Evolutionary conservation across 2,329 filamentous ascomycete genomes (phyloP).

Genomic region (Penicillium sp.): DNA sequence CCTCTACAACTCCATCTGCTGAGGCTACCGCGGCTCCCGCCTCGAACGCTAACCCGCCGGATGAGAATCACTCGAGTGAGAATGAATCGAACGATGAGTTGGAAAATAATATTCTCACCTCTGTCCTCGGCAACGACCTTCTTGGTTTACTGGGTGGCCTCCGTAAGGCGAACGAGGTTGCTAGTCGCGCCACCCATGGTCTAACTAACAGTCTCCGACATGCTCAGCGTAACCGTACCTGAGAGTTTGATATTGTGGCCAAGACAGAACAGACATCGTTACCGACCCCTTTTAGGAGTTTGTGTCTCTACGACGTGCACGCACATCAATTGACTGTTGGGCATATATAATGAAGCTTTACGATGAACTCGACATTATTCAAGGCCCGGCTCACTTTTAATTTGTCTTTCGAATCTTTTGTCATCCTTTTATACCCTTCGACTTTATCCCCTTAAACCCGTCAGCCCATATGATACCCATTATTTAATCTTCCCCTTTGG

Average conservation of each 20-base stretch:
- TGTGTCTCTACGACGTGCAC: no score
- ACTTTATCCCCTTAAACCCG: neutral
- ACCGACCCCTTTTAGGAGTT: neutral
- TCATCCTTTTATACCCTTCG: neutral
- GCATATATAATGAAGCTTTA: neutral
- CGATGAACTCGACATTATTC: neutral
- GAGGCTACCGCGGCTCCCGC: neutral
- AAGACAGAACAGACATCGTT: no score
- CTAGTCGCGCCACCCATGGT: neutral
- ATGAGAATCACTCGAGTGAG: neutral
- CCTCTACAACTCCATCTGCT: neutral
- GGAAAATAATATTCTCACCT: neutral
- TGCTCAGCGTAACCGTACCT: neutral
- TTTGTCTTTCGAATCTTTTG: neutral
- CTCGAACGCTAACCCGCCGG: neutral
- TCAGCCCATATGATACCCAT: conserved; percentile 2
- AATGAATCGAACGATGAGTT: neutral
- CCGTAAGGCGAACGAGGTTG: neutral
- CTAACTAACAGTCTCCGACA: neutral
- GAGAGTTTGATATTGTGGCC: neutral
- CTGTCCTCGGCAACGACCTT: conserved; percentile 1
- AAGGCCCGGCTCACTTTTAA: neutral
- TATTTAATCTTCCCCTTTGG: neutral
- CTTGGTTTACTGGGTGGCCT: conserved; percentile 1
- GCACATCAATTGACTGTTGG: neutral